These are phyloP conservation scores for Cryptococcus sp. DNA, from an alignment of 1,284 basidiomycete species.

Conservation along the genomic window DNA sequence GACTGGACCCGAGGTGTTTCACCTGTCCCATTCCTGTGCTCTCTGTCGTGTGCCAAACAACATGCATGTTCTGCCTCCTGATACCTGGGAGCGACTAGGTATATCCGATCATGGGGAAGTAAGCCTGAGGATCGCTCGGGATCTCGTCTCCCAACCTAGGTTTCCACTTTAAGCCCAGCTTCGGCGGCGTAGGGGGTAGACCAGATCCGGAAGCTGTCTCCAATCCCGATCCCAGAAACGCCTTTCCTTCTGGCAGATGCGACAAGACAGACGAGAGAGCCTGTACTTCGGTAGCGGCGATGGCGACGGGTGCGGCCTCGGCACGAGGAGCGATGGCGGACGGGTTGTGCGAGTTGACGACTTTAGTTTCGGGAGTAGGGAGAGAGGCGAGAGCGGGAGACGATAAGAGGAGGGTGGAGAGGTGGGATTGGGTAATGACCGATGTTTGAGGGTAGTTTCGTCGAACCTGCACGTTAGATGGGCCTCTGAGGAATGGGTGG, in stretches of 20 bases:
- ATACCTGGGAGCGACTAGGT: slow-evolving; percentile 51
- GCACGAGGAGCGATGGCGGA: slow-evolving; percentile 21
- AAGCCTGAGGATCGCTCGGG: slow-evolving; percentile 67
- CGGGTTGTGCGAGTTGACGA: slow-evolving; percentile 25
- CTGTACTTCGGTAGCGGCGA: slow-evolving; percentile 50
- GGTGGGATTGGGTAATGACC: slow-evolving; percentile 70
- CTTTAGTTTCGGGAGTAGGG: slow-evolving; percentile 59
- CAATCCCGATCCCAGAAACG: slow-evolving; percentile 57
- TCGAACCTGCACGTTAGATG: slow-evolving; percentile 47
- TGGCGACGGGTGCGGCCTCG: slow-evolving; percentile 54
- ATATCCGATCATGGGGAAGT: slow-evolving; percentile 79
- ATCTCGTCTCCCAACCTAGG: slow-evolving; percentile 62
- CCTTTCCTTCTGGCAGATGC: slow-evolving; percentile 56
- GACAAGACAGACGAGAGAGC: slow-evolving; percentile 56
- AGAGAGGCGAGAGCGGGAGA: slow-evolving; percentile 68
- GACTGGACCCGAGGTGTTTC: no score
- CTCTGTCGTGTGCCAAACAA: no score
- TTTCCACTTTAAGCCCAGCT: slow-evolving; percentile 57
- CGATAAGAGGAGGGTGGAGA: slow-evolving; percentile 75
- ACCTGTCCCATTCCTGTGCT: no score
- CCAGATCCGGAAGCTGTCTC: slow-evolving; percentile 56
- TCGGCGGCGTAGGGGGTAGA: slow-evolving; percentile 66
- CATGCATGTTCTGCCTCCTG: not conserved
- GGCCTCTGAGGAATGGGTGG: not conserved
- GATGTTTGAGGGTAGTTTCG: slow-evolving; percentile 84